A percentile compares a stretch with the other conserved stretches of the same genome.
Evolutionary conservation across 441 rosid species (phyloP).

Genomic region (Populus trichocarpa): DNA sequence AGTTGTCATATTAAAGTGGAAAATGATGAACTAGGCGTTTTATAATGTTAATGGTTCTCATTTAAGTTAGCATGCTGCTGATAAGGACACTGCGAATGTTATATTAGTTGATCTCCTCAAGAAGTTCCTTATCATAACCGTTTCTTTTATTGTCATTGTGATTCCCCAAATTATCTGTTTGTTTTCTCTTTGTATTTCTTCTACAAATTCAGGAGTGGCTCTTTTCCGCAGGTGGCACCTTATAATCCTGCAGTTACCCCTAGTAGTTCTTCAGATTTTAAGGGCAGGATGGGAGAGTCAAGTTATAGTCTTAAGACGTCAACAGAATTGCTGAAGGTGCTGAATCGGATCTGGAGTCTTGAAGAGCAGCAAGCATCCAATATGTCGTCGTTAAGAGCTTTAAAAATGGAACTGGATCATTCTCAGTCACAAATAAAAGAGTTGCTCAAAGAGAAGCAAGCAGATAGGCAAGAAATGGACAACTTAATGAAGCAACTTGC

Average conservation of each 20-base stretch:
- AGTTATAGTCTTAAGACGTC: constrained; percentile 71
- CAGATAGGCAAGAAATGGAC: constrained; percentile 45
- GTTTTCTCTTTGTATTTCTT: neutral
- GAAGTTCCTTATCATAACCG: neutral
- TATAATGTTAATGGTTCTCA: neutral
- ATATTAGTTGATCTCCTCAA: neutral
- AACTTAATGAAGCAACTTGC: constrained; percentile 68
- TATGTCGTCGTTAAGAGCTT: constrained; percentile 55
- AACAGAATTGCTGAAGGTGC: constrained; percentile 73
- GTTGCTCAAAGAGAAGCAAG: constrained; percentile 48
- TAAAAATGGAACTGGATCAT: constrained; percentile 62
- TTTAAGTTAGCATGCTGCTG: neutral
- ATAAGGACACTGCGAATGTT: neutral
- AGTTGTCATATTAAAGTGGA: neutral
- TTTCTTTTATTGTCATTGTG: neutral
- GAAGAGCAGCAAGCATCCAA: constrained; percentile 81
- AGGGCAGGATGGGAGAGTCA: constrained; percentile 58
- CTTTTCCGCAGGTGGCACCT: constrained; percentile 42
- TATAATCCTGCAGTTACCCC: constrained; percentile 24
- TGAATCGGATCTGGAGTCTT: constrained; percentile 80
- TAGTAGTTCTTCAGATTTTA: constrained; percentile 50
- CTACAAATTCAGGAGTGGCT: neutral
- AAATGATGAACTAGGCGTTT: neutral
- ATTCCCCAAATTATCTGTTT: neutral
- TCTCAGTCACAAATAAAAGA: constrained; percentile 57